phyloP scores from a whole-genome alignment of 768 basidiomycete species.

The Phylloporus arenicola region DNA sequence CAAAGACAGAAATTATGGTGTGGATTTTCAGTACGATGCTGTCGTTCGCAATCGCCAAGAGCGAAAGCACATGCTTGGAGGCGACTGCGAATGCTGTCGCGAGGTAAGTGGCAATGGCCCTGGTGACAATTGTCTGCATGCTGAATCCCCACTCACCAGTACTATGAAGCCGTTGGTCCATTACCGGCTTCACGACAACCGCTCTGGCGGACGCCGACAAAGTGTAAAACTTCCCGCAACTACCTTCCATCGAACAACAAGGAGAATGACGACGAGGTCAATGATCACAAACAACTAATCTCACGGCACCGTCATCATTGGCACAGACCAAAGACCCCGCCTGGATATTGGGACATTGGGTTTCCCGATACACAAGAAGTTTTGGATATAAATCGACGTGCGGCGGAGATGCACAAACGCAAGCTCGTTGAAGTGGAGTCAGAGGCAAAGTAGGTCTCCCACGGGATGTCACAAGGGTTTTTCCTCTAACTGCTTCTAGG shows the following conservation, averaged over 20 bases:
- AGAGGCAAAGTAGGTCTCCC: conserved; percentile 50
- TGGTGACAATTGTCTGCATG: neutral
- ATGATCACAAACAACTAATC: conserved; percentile 61
- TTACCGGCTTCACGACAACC: conserved; percentile 67
- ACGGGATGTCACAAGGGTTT: neutral
- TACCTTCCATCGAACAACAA: conserved; percentile 14
- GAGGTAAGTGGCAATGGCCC: conserved; percentile 44
- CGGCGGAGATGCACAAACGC: conserved; percentile 63
- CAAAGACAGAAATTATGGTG: conserved; percentile 57
- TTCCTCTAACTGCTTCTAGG: conserved; percentile 12
- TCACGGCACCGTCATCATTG: conserved; percentile 71
- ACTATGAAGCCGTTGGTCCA: conserved; percentile 72
- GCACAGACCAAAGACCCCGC: conserved; percentile 70
- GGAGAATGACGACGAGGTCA: conserved; percentile 32
- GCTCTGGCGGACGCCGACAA: conserved; percentile 66
- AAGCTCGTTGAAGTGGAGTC: conserved; percentile 55
- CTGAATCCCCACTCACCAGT: conserved; percentile 39
- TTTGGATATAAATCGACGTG: conserved; percentile 65
- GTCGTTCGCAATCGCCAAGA: conserved; percentile 66
- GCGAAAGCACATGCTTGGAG: conserved; percentile 62
- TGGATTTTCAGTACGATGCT: conserved; percentile 65
- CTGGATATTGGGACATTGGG: conserved; percentile 85
- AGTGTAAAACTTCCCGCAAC: conserved; percentile 16
- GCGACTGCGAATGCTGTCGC: conserved; percentile 78
- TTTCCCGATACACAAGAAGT: conserved; percentile 86